Evolutionary conservation across 768 basidiomycete species (phyloP).

Genomic region (Psilocybe azurescens): DNA sequence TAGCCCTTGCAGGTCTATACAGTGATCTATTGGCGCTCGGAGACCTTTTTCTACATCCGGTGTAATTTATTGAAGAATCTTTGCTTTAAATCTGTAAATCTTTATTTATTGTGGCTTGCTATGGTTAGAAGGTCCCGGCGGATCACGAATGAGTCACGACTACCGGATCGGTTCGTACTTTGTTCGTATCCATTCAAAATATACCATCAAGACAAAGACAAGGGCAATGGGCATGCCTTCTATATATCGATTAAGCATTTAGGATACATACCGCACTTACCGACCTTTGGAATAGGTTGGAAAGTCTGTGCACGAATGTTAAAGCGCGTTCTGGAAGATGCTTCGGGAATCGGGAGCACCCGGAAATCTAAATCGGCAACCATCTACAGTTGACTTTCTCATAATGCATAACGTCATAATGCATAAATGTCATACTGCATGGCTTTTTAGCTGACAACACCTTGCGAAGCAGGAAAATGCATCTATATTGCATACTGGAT

Average conservation of each 20-base stretch:
- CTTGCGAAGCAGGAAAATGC: too few species aligned
- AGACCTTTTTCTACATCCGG: not conserved
- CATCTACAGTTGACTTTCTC: too few species aligned
- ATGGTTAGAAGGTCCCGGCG: constrained; percentile 2
- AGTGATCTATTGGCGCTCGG: too few species aligned
- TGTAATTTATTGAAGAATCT: not conserved
- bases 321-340: not conserved
- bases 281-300: too few species aligned
- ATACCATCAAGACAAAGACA: not conserved
- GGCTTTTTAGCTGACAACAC: too few species aligned
- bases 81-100: not conserved
- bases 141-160: not conserved
- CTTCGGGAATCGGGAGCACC: not conserved
- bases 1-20: too few species aligned
- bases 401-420: too few species aligned
- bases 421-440: too few species aligned
- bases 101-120: not conserved
- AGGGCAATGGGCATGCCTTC: not conserved
- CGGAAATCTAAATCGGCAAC: not conserved
- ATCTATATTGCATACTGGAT: too few species aligned
- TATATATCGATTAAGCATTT: too few species aligned
- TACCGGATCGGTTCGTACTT: not conserved
- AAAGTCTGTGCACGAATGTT: too few species aligned
- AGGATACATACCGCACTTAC: too few species aligned
- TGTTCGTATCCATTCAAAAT: not conserved